phyloP scores from a whole-genome alignment of 768 basidiomycete species.

The Lyophyllum decastes region DNA sequence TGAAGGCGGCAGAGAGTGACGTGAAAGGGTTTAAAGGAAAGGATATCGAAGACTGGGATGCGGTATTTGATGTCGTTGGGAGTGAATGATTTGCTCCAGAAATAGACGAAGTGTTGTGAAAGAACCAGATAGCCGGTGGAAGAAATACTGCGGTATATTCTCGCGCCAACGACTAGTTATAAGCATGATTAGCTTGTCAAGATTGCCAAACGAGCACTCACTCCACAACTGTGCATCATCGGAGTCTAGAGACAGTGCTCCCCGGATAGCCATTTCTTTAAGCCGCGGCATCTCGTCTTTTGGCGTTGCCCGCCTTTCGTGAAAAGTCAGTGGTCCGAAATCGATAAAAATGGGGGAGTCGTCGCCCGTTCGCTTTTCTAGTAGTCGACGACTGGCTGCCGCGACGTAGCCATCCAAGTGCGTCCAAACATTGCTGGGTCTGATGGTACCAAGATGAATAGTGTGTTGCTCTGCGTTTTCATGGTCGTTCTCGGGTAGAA shows the following conservation, averaged over 20 bases:
- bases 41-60: slow-evolving; percentile 40
- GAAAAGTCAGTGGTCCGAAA: slow-evolving; percentile 40
- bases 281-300: slow-evolving; percentile 13
- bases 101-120: slow-evolving; percentile 38
- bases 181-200: not conserved
- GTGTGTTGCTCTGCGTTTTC: slow-evolving; percentile 23
- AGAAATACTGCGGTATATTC: slow-evolving; percentile 32
- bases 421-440: slow-evolving; percentile 24
- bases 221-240: slow-evolving; percentile 37
- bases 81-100: slow-evolving; percentile 47
- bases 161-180: slow-evolving; percentile 35
- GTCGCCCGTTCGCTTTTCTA: slow-evolving; percentile 4
- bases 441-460: slow-evolving; percentile 32
- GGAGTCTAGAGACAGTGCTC: slow-evolving; percentile 29
- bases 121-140: slow-evolving; percentile 46
- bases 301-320: slow-evolving; percentile 19
- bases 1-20: slow-evolving; percentile 25
- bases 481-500: slow-evolving; percentile 17
- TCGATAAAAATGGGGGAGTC: slow-evolving; percentile 37
- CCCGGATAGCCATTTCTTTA: slow-evolving; percentile 31
- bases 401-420: slow-evolving; percentile 26
- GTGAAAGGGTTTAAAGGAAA: slow-evolving; percentile 36
- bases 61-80: slow-evolving; percentile 42
- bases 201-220: slow-evolving; percentile 12
- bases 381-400: slow-evolving; percentile 28